Evolutionary conservation across 495 filamentous ascomycete genomes (phyloP).

Genomic region (Neurospora discreta): DNA sequence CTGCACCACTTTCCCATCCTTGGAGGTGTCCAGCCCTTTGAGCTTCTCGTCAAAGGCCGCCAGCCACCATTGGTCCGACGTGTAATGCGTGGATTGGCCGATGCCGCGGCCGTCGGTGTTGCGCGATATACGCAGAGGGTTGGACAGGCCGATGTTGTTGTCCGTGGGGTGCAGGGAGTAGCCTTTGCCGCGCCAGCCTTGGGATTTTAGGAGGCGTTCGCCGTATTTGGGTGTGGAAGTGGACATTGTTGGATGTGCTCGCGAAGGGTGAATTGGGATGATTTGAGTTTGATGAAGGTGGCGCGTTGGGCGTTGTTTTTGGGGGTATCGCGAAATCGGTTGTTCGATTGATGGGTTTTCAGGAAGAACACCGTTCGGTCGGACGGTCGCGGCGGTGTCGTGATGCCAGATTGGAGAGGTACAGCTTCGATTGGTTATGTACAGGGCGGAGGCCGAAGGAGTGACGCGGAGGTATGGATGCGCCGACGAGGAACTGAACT

Average conservation of each 20-base stretch:
- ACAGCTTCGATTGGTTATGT: neutral
- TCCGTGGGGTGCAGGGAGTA: slow-evolving; percentile 58
- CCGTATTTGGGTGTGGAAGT: neutral
- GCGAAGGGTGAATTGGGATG: too few species aligned
- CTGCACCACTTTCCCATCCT: slow-evolving; percentile 36
- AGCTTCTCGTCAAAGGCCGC: slow-evolving; percentile 69
- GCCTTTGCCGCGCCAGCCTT: slow-evolving; percentile 71
- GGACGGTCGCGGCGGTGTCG: too few species aligned
- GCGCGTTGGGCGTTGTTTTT: too few species aligned
- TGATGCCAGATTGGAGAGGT: neutral
- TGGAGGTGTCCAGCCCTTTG: slow-evolving; percentile 52
- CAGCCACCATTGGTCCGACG: slow-evolving; percentile 69
- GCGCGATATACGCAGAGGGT: slow-evolving; percentile 55
- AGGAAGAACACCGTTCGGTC: too few species aligned
- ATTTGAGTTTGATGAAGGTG: too few species aligned
- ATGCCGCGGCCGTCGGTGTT: slow-evolving; percentile 61
- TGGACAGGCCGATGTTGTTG: slow-evolving; percentile 53
- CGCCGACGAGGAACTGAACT: neutral
- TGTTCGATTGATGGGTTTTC: too few species aligned
- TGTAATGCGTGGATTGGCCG: slow-evolving; percentile 52
- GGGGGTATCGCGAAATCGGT: too few species aligned
- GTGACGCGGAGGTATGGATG: neutral
- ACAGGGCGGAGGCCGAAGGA: neutral
- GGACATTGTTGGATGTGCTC: neutral
- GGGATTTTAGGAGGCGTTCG: slow-evolving; percentile 43